Percentiles rank a stretch among this genome's conserved stretches.
Evolutionary conservation across 805 yeast species (phyloP).

Genomic region (Suhomyces pyralidae): DNA sequence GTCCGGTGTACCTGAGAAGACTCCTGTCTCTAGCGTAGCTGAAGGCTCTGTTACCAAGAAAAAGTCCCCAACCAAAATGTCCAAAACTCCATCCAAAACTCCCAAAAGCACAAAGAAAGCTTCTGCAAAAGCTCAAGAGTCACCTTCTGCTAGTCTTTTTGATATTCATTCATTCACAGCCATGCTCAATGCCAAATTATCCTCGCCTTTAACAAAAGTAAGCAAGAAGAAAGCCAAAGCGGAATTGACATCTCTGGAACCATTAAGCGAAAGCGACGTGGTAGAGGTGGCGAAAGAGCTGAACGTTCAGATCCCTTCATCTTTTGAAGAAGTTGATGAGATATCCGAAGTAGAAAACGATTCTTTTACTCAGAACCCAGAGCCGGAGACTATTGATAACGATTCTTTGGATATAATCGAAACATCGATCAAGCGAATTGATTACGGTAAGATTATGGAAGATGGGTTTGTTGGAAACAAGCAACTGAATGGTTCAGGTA

Average conservation of each 20-base stretch:
- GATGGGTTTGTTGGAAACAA: conserved; percentile 3
- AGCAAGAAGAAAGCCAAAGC: neutral
- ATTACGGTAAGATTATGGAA: conserved; percentile 7
- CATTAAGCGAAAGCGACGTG: neutral
- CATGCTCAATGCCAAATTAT: conserved; percentile 19
- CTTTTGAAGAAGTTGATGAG: conserved; percentile 7
- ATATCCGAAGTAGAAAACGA: conserved; percentile 3
- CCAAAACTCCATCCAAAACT: neutral
- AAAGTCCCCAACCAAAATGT: neutral
- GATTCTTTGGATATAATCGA: conserved; percentile 4
- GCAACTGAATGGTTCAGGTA: neutral
- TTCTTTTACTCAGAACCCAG: conserved; percentile 6
- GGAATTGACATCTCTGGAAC: neutral
- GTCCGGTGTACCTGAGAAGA: neutral
- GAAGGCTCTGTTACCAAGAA: neutral
- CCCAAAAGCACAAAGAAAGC: neutral
- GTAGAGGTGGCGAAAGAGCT: neutral
- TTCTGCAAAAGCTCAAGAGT: neutral
- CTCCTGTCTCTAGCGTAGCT: neutral
- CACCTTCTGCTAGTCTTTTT: conserved; percentile 7
- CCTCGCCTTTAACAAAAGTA: conserved; percentile 8
- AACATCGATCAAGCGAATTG: neutral
- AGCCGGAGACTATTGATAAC: conserved; percentile 10
- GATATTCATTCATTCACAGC: conserved; percentile 30
- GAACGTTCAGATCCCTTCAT: conserved; percentile 8